Percentiles rank a stretch among this genome's conserved stretches.
Evolutionary conservation across 1,139 yeast genomes (phyloP).

Genomic region (Saccharomyces hybrid): DNA sequence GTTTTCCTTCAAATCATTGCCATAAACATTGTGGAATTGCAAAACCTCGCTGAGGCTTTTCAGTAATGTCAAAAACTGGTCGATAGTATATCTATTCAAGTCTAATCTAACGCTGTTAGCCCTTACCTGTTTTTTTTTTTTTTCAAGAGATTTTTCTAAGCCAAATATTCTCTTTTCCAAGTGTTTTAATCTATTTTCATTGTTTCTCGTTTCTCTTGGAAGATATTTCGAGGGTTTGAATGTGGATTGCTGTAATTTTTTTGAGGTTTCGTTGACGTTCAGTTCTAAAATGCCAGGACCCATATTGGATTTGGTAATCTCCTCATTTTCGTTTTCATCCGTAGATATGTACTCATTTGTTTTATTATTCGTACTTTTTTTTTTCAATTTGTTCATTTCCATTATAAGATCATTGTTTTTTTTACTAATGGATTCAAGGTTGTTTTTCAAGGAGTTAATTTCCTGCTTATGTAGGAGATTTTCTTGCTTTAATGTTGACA

Average conservation of each 20-base stretch:
- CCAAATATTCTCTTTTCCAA: not conserved
- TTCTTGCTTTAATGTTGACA: not conserved
- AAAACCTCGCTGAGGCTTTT: not conserved
- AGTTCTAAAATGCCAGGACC: not conserved
- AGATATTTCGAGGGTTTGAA: not conserved
- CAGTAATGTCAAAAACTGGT: not conserved
- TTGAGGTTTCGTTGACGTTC: not conserved
- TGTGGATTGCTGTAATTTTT: not conserved
- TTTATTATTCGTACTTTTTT: not conserved
- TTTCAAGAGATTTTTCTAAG: constrained; percentile 1
- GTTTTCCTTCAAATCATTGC: not conserved
- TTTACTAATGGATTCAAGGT: not conserved
- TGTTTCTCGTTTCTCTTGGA: not conserved
- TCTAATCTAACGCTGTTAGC: not conserved
- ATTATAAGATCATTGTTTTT: not conserved
- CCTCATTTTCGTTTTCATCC: not conserved
- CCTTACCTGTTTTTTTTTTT: not conserved
- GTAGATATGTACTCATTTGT: not conserved
- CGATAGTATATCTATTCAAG: not conserved
- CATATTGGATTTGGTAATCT: not conserved
- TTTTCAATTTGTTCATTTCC: not conserved
- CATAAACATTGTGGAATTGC: not conserved
- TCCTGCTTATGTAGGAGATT: not conserved
- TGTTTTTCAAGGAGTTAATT: not conserved
- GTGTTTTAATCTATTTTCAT: not conserved